Percentiles rank a stretch among this genome's conserved stretches.
These are phyloP conservation scores for Kwoniella dendrophila DNA, from an alignment of 768 basidiomycete species.

Conservation along the genomic window DNA sequence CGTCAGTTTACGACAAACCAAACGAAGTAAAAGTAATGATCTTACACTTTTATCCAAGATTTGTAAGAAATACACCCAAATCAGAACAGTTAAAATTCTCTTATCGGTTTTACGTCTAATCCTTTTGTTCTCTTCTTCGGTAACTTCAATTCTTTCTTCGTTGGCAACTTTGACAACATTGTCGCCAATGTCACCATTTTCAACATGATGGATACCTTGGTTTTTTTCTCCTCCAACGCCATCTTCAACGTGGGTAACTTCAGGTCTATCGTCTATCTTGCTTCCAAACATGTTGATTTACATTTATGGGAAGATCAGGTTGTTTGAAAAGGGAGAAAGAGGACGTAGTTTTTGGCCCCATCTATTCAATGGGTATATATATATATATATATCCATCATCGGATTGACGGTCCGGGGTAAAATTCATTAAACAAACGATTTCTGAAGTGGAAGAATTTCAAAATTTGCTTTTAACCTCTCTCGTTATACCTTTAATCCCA, in stretches of 20 bases:
- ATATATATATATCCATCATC: too few species aligned
- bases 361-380: too few species aligned
- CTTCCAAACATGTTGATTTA: not conserved
- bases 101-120: conserved; percentile 50
- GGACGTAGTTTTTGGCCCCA: too few species aligned
- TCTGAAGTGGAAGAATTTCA: too few species aligned
- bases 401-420: too few species aligned
- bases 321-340: too few species aligned
- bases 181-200: too few species aligned
- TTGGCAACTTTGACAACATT: too few species aligned
- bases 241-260: conserved; percentile 21
- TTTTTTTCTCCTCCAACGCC: conserved; percentile 11
- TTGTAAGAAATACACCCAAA: conserved; percentile 53
- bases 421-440: too few species aligned
- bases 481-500: too few species aligned
- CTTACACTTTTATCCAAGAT: conserved; percentile 47
- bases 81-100: conserved; percentile 43
- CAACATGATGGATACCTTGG: conserved; percentile 11
- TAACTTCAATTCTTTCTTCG: conserved; percentile 46
- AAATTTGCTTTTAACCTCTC: too few species aligned
- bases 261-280: conserved; percentile 21
- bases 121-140: conserved; percentile 28
- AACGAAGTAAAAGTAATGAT: not conserved
- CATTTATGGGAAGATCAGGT: too few species aligned
- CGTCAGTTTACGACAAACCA: conserved; percentile 5